These are phyloP conservation scores for Penicillium macrosclerotiorum DNA, from an alignment of 495 filamentous ascomycete genomes.

Conservation along the genomic window DNA sequence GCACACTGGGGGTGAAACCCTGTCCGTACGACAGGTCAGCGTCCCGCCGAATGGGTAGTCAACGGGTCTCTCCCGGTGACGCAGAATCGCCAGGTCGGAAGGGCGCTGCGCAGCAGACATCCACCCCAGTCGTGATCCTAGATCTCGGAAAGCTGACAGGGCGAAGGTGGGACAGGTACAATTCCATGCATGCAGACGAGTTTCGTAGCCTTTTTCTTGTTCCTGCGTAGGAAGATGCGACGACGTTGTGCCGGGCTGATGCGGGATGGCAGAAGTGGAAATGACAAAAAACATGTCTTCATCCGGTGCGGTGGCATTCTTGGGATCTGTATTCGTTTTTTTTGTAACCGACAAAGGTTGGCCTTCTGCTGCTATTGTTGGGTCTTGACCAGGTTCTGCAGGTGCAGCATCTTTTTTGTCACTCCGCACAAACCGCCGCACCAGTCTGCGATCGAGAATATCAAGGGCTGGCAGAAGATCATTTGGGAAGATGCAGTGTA, in stretches of 20 bases:
- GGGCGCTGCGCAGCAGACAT: slow-evolving; percentile 8
- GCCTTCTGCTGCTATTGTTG: not conserved
- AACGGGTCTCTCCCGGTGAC: slow-evolving; percentile 6
- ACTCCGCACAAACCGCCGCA: slow-evolving; percentile 42
- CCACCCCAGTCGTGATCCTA: slow-evolving; percentile 4
- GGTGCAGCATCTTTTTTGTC: slow-evolving; percentile 3
- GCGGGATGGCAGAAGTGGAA: slow-evolving; percentile 47
- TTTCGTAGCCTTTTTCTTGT: slow-evolving; percentile 56
- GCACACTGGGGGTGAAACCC: slow-evolving; percentile 59
- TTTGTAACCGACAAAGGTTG: not conserved
- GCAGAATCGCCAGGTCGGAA: slow-evolving; percentile 4
- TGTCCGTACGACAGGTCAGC: slow-evolving; percentile 31
- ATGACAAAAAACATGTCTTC: slow-evolving; percentile 35
- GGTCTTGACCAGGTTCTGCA: slow-evolving; percentile 1
- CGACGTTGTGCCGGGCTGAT: slow-evolving; percentile 4
- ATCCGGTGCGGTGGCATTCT: slow-evolving; percentile 3
- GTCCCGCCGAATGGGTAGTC: slow-evolving; percentile 53
- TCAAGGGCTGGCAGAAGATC: slow-evolving; percentile 73
- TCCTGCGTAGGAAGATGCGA: slow-evolving; percentile 16
- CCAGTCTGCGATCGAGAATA: slow-evolving; percentile 70
- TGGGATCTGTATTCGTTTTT: not conserved
- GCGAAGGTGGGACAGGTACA: slow-evolving; percentile 85
- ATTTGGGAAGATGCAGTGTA: slow-evolving; percentile 55
- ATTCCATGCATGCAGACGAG: slow-evolving; percentile 76
- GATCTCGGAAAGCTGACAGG: slow-evolving; percentile 60